phyloP scores from a whole-genome alignment of 305 asterid genomes.

The Fraxinus sp. region DNA sequence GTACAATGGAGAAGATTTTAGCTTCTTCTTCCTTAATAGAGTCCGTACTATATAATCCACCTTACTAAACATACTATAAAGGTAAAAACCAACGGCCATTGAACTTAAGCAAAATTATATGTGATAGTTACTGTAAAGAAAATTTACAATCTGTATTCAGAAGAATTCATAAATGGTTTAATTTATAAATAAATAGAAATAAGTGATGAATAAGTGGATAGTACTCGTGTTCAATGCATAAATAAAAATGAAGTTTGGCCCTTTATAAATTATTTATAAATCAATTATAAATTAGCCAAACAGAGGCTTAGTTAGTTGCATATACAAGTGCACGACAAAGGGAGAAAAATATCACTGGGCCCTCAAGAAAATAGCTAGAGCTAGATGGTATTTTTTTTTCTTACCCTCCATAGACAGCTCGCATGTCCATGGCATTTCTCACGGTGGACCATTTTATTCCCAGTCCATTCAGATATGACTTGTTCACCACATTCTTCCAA shows the following conservation, averaged over 20 bases:
- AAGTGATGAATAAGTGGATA: background rate
- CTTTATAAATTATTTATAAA: too few relatives aligned
- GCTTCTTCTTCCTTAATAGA: background rate
- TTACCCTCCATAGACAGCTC: constrained; percentile 98
- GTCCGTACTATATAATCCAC: background rate
- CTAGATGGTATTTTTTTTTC: constrained; percentile 16
- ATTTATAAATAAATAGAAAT: too few relatives aligned
- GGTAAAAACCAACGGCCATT: background rate
- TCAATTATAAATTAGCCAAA: background rate
- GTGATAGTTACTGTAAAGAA: background rate
- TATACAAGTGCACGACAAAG: background rate
- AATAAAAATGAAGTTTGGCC: background rate
- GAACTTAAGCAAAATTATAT: background rate
- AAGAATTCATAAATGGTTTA: too few relatives aligned
- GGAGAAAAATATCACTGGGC: background rate
- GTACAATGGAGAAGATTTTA: background rate
- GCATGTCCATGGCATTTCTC: constrained; percentile 96
- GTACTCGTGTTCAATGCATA: background rate
- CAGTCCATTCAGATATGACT: constrained; percentile 79
- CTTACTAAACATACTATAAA: background rate
- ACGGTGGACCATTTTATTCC: constrained; percentile 91
- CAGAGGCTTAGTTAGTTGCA: background rate
- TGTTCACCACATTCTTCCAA: constrained; percentile 79
- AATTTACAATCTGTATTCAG: background rate
- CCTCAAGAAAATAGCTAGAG: background rate